A percentile compares a stretch with the other conserved stretches of the same genome.
Evolutionary conservation across 2,329 filamentous ascomycete genomes (phyloP).

Genomic region (Cercospora beticola): DNA sequence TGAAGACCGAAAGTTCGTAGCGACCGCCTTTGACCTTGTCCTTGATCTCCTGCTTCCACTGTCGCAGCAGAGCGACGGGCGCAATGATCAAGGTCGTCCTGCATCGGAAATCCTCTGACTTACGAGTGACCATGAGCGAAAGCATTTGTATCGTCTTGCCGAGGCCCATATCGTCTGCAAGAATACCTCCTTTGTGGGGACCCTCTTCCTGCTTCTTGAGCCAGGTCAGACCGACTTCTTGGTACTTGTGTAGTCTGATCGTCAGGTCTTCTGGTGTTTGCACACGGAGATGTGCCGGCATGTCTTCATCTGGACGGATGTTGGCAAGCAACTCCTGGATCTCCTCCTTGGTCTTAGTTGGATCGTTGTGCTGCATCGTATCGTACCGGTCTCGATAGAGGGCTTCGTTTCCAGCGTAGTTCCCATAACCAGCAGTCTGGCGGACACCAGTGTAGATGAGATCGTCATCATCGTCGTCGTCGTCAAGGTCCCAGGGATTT

Average conservation of each 20-base stretch:
- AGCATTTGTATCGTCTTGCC: slow-evolving; percentile 84
- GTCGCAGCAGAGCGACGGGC: slow-evolving; percentile 74
- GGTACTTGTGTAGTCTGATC: slow-evolving; percentile 73
- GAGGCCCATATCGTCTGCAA: slow-evolving; percentile 80
- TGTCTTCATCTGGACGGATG: slow-evolving; percentile 66
- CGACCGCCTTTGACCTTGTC: slow-evolving; percentile 61
- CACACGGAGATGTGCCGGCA: slow-evolving; percentile 57
- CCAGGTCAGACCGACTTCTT: slow-evolving; percentile 75
- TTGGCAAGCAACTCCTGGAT: slow-evolving; percentile 69
- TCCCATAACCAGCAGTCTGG: slow-evolving; percentile 19
- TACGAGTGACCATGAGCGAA: slow-evolving; percentile 69
- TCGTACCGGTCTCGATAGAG: slow-evolving; percentile 31
- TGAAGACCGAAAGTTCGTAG: slow-evolving; percentile 62
- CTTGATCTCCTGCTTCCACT: slow-evolving; percentile 80
- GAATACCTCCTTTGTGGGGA: slow-evolving; percentile 69
- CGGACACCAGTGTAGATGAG: slow-evolving; percentile 27
- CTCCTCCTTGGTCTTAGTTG: slow-evolving; percentile 60
- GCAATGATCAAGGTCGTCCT: slow-evolving; percentile 82
- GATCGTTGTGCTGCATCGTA: slow-evolving; percentile 41
- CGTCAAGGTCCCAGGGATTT: slow-evolving; percentile 14
- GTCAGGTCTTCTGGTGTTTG: slow-evolving; percentile 68
- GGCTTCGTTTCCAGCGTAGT: slow-evolving; percentile 31
- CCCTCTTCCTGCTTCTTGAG: slow-evolving; percentile 72
- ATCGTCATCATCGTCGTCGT: slow-evolving; percentile 32
- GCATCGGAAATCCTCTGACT: slow-evolving; percentile 56